Evolutionary conservation across 2,329 filamentous ascomycete genomes (phyloP).

Genomic region (Sporothrix globosa): DNA sequence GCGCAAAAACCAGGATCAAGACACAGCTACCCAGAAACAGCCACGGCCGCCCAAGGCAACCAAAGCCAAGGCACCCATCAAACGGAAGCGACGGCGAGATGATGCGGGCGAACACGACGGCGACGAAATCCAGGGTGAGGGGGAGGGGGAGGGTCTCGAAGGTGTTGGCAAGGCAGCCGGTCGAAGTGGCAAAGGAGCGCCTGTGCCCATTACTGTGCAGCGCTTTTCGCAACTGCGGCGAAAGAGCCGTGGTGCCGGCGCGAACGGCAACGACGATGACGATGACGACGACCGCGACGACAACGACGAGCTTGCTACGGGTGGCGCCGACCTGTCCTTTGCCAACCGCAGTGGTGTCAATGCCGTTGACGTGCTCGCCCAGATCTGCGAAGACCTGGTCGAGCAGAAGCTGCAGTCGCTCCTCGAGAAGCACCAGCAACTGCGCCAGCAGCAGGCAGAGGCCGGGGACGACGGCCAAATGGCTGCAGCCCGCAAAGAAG

Average conservation of each 20-base stretch:
- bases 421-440: constrained; percentile 44
- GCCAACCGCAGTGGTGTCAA: constrained; percentile 60
- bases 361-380: constrained; percentile 63
- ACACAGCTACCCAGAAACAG: constrained; percentile 50
- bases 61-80: constrained; percentile 43
- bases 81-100: constrained; percentile 31
- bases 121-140: constrained; percentile 29
- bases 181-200: constrained; percentile 22
- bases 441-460: constrained; percentile 35
- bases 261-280: constrained; percentile 28
- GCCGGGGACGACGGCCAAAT: constrained; percentile 47
- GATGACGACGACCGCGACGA: constrained; percentile 16
- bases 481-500: constrained; percentile 55
- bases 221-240: constrained; percentile 54
- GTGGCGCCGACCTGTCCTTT: constrained; percentile 58
- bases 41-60: constrained; percentile 43
- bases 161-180: constrained; percentile 38
- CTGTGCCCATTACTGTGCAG: constrained; percentile 62
- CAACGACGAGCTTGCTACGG: constrained; percentile 50
- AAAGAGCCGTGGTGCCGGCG: neutral
- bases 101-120: constrained; percentile 39
- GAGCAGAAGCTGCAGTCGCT: constrained; percentile 55
- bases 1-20: constrained; percentile 43
- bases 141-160: constrained; percentile 32
- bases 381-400: constrained; percentile 64